Evolutionary conservation across 164 flowering plant genomes (phyloP).

Genomic region (Saururus chinensis): DNA sequence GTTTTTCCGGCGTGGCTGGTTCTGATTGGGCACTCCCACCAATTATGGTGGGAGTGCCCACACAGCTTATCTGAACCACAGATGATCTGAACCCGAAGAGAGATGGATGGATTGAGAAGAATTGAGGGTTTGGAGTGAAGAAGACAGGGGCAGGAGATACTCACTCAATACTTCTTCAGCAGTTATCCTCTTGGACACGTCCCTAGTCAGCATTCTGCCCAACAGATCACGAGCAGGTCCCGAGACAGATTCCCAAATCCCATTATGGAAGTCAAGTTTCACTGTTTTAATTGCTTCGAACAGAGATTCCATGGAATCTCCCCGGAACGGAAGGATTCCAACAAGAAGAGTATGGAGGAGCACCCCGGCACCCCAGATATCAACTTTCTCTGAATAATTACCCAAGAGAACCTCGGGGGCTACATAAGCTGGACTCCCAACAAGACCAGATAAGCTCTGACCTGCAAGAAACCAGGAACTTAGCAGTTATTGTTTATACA

Average conservation of each 20-base stretch:
- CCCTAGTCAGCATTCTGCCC: conserved; percentile 71
- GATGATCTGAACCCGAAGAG: no score
- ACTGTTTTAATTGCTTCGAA: conserved; percentile 83
- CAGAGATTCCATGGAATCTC: conserved; percentile 65
- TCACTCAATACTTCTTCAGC: conserved; percentile 90
- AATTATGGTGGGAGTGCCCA: no score
- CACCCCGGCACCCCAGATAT: conserved; percentile 96
- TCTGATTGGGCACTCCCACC: no score
- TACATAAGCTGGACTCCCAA: conserved; percentile 95
- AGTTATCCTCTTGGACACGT: conserved; percentile 65
- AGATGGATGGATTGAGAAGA: no score
- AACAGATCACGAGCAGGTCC: conserved; percentile 78
- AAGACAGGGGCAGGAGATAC: conserved; percentile 5
- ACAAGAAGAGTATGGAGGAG: conserved; percentile 80
- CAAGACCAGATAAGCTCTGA: conserved; percentile 78
- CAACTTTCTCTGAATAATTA: conserved; percentile 83
- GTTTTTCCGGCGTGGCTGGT: no score
- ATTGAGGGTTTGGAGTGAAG: neutral
- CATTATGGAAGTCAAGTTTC: conserved; percentile 62
- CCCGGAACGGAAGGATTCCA: conserved; percentile 78
- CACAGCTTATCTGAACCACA: no score
- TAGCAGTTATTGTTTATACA: neutral
- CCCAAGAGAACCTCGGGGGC: conserved; percentile 92
- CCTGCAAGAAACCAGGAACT: conserved; percentile 31
- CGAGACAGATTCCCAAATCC: conserved; percentile 76